These are phyloP conservation scores for Penicillium sp. DNA, from an alignment of 2,329 filamentous ascomycete genomes.

Conservation along the genomic window DNA sequence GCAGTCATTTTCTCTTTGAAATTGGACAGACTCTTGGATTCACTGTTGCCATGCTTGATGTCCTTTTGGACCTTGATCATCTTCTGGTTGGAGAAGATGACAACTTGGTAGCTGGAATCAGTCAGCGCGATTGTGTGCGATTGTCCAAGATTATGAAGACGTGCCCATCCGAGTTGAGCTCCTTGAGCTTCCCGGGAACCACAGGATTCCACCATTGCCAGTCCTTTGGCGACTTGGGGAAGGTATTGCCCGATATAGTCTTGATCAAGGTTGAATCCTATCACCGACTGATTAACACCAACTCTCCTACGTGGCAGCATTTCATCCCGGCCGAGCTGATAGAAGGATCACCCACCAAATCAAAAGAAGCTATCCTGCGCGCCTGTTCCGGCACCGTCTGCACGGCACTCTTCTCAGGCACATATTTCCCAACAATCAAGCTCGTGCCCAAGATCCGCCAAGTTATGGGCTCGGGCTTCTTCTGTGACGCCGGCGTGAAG, in stretches of 20 bases:
- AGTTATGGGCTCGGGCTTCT: conserved; percentile 71
- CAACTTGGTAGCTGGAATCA: conserved; percentile 66
- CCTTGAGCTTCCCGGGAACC: conserved; percentile 69
- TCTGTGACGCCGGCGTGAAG: conserved; percentile 85
- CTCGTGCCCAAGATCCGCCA: conserved; percentile 72
- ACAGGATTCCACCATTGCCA: conserved; percentile 91
- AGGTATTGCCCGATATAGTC: conserved; percentile 78
- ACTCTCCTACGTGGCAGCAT: neutral
- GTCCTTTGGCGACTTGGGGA: conserved; percentile 70
- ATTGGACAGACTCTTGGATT: conserved; percentile 69
- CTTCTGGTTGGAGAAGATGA: conserved; percentile 87
- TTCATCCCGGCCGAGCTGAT: neutral
- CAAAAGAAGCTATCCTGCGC: conserved; percentile 51
- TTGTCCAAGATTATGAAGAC: conserved; percentile 18
- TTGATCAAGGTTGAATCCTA: conserved; percentile 86
- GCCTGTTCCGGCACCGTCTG: conserved; percentile 21
- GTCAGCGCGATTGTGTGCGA: neutral
- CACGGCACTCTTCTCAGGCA: conserved; percentile 40
- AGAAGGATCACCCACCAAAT: conserved; percentile 41
- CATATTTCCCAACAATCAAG: conserved; percentile 75
- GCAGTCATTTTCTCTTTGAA: conserved; percentile 80
- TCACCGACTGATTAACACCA: neutral
- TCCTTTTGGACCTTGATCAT: conserved; percentile 75
- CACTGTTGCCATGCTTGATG: conserved; percentile 68
- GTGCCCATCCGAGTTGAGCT: conserved; percentile 72